phyloP scores from a whole-genome alignment of 1,139 yeast species.

The Kluyveromyces marxianus region DNA sequence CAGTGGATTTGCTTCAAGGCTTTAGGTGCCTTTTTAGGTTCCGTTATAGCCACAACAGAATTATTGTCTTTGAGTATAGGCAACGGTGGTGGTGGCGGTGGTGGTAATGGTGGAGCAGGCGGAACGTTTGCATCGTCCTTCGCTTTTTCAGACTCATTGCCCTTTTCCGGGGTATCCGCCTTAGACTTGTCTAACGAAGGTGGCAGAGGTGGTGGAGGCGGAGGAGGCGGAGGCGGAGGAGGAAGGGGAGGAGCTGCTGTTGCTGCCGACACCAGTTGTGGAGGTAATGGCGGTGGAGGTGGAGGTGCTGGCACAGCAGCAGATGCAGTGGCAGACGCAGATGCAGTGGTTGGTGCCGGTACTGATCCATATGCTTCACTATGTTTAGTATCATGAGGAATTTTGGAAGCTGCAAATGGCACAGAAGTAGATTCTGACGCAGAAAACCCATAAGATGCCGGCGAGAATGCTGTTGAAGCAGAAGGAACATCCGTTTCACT shows the following conservation, averaged over 20 bases:
- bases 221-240: constrained; percentile 28
- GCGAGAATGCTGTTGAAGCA: constrained; percentile 8
- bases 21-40: not conserved
- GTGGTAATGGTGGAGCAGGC: constrained; percentile 22
- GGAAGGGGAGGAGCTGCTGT: constrained; percentile 27
- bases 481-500: not conserved
- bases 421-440: too few species aligned
- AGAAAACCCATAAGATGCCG: too few species aligned
- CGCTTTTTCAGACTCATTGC: too few species aligned
- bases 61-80: constrained; percentile 11
- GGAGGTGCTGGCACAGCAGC: constrained; percentile 13
- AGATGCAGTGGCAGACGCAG: not conserved
- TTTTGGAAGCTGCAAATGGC: not conserved
- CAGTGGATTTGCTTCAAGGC: constrained; percentile 85
- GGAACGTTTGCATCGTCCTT: constrained; percentile 4
- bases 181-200: not conserved
- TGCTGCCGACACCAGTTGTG: not conserved
- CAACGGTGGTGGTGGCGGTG: constrained; percentile 26
- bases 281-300: constrained; percentile 17
- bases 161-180: too few species aligned
- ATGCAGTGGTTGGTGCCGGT: too few species aligned
- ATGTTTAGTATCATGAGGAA: too few species aligned
- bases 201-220: constrained; percentile 1
- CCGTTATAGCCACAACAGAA: not conserved
- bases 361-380: too few species aligned